A percentile compares a stretch with the other conserved stretches of the same genome.
Conservation (phyloP, 257 asterid genomes). For the Solanum chilense region DNA sequence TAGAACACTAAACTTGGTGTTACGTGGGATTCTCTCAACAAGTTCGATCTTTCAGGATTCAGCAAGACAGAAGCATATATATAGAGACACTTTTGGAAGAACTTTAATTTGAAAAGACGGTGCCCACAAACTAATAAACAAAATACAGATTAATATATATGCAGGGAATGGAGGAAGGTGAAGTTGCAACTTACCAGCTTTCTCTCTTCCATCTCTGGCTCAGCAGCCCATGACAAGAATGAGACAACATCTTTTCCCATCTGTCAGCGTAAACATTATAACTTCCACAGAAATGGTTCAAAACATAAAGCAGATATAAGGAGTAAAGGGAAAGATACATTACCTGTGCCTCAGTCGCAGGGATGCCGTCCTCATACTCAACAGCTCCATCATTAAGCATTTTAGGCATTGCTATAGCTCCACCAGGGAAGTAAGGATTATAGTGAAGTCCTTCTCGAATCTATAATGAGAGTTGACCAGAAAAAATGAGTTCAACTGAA, state of each 20-base stretch:
- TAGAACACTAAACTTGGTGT: neutral
- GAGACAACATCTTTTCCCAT: constrained; percentile 71
- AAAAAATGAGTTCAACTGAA: neutral
- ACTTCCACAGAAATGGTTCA: neutral
- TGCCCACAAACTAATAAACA: neutral
- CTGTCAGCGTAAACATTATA: constrained; percentile 10
- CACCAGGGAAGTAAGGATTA: constrained; percentile 80
- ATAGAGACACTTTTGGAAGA: neutral
- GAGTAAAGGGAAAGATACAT: neutral
- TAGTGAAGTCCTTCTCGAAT: constrained; percentile 65
- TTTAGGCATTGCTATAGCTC: constrained; percentile 78
- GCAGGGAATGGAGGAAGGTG: neutral
- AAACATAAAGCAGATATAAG: neutral
- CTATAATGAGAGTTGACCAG: constrained; percentile 10
- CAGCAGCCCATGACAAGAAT: constrained; percentile 75
- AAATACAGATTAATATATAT: neutral
- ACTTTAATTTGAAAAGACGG: neutral
- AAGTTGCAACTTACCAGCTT: constrained; percentile 36
- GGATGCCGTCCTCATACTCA: constrained; percentile 72
- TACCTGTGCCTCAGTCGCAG: constrained; percentile 74
- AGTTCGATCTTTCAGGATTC: neutral
- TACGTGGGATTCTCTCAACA: neutral
- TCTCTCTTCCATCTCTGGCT: constrained; percentile 80
- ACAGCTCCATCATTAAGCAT: constrained; percentile 79
- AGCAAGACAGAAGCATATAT: neutral